Evolutionary conservation across 2,329 filamentous ascomycete species (phyloP).

Genomic region (Verticillium dahliae): DNA sequence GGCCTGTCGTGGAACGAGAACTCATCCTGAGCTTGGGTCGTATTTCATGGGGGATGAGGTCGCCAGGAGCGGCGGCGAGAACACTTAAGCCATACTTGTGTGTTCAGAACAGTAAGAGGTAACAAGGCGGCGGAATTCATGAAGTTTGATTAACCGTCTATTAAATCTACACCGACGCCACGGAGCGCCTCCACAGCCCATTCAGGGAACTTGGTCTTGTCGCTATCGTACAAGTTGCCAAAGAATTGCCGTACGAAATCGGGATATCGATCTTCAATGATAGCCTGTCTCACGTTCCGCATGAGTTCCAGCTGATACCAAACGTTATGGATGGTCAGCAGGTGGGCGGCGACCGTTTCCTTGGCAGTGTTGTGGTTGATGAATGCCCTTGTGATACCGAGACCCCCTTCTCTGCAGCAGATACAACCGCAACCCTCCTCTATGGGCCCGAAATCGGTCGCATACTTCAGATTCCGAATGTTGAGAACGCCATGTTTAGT

Average conservation of each 20-base stretch:
- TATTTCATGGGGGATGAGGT: neutral
- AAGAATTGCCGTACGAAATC: conserved; percentile 77
- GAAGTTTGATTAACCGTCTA: neutral
- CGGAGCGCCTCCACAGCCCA: conserved; percentile 81
- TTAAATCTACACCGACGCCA: conserved; percentile 72
- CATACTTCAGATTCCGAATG: conserved; percentile 68
- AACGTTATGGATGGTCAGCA: conserved; percentile 91
- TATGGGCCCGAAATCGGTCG: conserved; percentile 75
- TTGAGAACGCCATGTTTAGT: conserved; percentile 79
- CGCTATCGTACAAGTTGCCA: conserved; percentile 51
- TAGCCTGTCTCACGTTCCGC: conserved; percentile 65
- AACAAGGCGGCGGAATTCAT: neutral
- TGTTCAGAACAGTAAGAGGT: too few species aligned
- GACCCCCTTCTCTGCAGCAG: conserved; percentile 60
- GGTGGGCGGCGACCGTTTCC: conserved; percentile 82
- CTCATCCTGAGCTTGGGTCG: neutral
- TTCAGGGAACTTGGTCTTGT: conserved; percentile 60
- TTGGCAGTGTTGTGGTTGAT: conserved; percentile 89
- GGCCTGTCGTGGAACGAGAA: neutral
- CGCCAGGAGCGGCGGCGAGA: neutral
- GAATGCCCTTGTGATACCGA: conserved; percentile 82
- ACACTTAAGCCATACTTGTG: too few species aligned
- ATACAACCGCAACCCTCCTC: conserved; percentile 77
- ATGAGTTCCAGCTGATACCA: conserved; percentile 87
- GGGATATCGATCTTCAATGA: conserved; percentile 76